Base-by-base conservation (phyloP, 305 asterid species). In the Rubia balearica region DNA sequence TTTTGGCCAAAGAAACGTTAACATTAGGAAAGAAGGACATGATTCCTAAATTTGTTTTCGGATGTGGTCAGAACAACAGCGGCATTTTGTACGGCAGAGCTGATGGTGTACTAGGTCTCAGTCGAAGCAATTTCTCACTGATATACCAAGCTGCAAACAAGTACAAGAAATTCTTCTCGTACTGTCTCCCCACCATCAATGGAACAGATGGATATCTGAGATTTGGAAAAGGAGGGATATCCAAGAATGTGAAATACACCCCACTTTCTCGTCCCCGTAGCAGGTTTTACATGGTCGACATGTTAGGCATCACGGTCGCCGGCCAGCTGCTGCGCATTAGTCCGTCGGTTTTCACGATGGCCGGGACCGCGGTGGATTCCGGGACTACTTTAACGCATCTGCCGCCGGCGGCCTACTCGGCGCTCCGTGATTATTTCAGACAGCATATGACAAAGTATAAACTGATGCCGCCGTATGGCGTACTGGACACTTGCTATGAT, bases 371-470 rank as follows among this genome's bases (percentile, higher is more conserved):
- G 41, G 82, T 92, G 38, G 98, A 92, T 79, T 92, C 98, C 0
- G 98, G 98, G n/a, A 88, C 96, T 17, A 95, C 88, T 46, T 81
- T 88, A 21, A 87, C 95, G 6, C 86, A 97, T 1, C 85, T 90
- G 12, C 90, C 93, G 4, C 85, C 93, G 0, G 30, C 79, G 2
- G 95, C 90, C 1, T 90, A 92, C 82, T 24, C 60, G 17, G 78
- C 83, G 0, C 7, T 92, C 81, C 80, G 86, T 13, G 9, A 80
- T 0, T 83, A 81, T 1, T 90, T 92, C 77, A 75, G 70, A 74
- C 65, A 81, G 67, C 65, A 17, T 42, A 92, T 89, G 98, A 8
- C 74, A 8, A 71, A 61, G 73, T 90, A 89, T 70, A 83, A 86
- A 41, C 42, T 76, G 13, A 91, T 91, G 10, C 87, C 85, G 1